phyloP scores from a whole-genome alignment of 306 rosid genomes.

The Styphnolobium japonicum region DNA sequence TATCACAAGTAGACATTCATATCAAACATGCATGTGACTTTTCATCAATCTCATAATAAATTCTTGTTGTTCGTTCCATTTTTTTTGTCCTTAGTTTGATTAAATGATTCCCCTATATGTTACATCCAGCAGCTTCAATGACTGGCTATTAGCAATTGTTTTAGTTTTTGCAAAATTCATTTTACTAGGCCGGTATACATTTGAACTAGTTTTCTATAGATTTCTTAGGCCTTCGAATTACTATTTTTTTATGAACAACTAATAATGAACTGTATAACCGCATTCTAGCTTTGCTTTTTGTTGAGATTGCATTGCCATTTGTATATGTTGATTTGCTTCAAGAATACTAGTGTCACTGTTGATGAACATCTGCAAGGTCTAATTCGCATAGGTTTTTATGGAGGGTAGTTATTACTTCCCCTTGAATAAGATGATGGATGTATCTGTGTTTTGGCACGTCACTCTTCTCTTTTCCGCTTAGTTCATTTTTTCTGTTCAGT shows the following conservation, averaged over 20 bases:
- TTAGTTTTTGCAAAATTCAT: background rate
- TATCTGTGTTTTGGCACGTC: no score
- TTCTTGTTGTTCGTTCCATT: conserved; percentile 23
- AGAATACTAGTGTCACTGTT: no score
- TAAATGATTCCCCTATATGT: background rate
- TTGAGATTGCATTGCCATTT: background rate
- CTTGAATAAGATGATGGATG: no score
- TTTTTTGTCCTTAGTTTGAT: background rate
- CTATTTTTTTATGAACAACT: no score
- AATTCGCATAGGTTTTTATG: no score
- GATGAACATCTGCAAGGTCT: no score
- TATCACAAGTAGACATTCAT: conserved; percentile 61
- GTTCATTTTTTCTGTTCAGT: no score
- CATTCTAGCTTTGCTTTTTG: background rate
- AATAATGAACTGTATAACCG: background rate
- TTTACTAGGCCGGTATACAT: background rate
- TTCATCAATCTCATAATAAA: conserved; percentile 58
- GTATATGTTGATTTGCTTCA: no score
- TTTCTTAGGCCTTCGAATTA: background rate
- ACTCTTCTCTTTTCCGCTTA: no score
- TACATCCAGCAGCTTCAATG: background rate
- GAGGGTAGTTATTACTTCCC: no score
- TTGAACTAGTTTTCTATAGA: background rate
- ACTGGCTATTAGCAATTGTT: background rate
- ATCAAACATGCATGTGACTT: conserved; percentile 52